Evolutionary conservation across 2,329 filamentous ascomycete genomes (phyloP), one percentile per base, ranked within the genome.

Genomic region (Chaetomiaceae sp.): DNA sequence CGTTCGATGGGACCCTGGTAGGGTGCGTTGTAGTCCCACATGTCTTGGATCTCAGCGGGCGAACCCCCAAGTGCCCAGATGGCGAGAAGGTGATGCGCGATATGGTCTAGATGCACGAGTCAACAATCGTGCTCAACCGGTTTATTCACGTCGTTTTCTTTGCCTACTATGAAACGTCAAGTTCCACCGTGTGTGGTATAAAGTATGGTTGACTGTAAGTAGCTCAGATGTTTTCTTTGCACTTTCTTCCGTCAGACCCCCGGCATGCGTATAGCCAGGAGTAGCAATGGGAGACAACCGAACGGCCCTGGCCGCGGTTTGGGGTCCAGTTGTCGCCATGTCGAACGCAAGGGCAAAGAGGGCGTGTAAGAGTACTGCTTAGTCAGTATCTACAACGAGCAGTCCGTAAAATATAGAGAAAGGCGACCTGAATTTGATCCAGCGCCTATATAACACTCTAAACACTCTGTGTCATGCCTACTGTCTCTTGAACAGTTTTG

Each of bases 171-270:
- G 51, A 16, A 53, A 38, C 2, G n/a, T 32, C 14, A 18, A 29
- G 13, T 52, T 30, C 8, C 29, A 52, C 14, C 21, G 10, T 14
- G 44, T 48, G 51, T 53, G 51, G 32, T 48, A 53, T 13, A 21
- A 11, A 2, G 6, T 38, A 48, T 53, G 51, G 32, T 53, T 53
- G 20, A 37, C 16, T 5, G 21, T 48, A 9, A 53, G 38, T 18
- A 53, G 30, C 29, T 53, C 51, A 27, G 51, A 53, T 34, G 44
- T 36, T 25, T 38, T 48, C 7, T 53, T 14, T 20, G 51, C 51
- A 30, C 51, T 48, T 11, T 43, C 37, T 14, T 53, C n/a, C 8
- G 43, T 48, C 9, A 48, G 16, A 6, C 18, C 20, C 3, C 10
- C 11, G 40, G 27, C 40, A n/a, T 43, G 40, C 6, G 40, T 43